Conservation (phyloP, 257 asterid species). For the Asclepias syriaca region DNA sequence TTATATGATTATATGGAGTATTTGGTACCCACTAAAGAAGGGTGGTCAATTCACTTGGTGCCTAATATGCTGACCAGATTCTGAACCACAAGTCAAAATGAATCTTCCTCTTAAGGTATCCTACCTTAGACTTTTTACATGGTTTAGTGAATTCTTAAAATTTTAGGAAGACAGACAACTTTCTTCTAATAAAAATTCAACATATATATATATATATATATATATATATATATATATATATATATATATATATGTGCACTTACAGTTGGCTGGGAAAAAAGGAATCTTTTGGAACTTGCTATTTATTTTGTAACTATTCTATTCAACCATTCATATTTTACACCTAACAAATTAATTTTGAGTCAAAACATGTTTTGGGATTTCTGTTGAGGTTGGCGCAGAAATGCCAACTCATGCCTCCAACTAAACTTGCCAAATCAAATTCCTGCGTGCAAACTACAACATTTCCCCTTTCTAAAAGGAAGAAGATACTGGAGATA, state of each 20-base stretch:
- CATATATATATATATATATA: too few species aligned
- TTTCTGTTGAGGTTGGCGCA: constrained; percentile 11
- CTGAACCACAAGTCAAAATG: neutral
- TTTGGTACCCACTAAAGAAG: too few species aligned
- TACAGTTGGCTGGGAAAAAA: neutral
- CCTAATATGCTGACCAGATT: neutral
- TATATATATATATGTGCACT: neutral
- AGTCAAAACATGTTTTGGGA: neutral
- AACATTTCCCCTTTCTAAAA: neutral
- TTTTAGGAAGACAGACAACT: too few species aligned
- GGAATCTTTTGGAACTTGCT: neutral
- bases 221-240: too few species aligned
- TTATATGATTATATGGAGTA: neutral
- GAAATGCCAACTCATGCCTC: constrained; percentile 8
- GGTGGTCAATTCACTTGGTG: too few species aligned
- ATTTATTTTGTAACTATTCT: too few species aligned
- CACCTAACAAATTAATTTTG: neutral
- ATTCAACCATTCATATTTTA: too few species aligned
- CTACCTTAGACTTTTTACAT: too few species aligned
- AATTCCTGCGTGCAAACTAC: neutral
- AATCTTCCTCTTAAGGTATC: neutral
- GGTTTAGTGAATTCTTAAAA: too few species aligned
- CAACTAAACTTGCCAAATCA: constrained; percentile 1
- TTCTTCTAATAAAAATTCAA: too few species aligned
- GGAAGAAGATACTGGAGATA: neutral